A percentile compares a stretch with the other conserved stretches of the same genome.
Evolutionary conservation across 257 asterid species (phyloP).

Genomic region (Apocynum venetum): DNA sequence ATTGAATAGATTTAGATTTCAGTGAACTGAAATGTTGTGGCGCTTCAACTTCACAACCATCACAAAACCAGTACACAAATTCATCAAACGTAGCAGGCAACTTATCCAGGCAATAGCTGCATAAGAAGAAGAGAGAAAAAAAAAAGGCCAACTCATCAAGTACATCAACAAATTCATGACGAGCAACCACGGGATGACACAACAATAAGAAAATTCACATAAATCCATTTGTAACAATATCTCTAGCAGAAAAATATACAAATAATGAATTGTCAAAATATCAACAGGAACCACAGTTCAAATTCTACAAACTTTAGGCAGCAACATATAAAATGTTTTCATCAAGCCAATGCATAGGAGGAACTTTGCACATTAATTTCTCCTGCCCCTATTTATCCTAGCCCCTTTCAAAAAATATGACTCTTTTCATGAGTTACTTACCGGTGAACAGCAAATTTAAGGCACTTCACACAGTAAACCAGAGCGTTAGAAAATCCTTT

Average conservation of each 20-base stretch:
- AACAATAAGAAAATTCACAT: not conserved
- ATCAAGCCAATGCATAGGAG: not conserved
- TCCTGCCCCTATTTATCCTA: not conserved
- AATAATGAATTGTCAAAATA: not conserved
- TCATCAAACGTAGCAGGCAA: slow-evolving; percentile 51
- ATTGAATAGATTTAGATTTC: slow-evolving; percentile 9
- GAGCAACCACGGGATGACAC: not conserved
- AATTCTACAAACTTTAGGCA: not conserved
- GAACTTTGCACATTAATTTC: not conserved
- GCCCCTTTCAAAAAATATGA: not conserved
- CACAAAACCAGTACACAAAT: slow-evolving; percentile 65
- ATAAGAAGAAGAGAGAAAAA: slow-evolving; percentile 8
- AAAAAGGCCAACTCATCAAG: not conserved
- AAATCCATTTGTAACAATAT: not conserved
- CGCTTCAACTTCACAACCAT: slow-evolving; percentile 35
- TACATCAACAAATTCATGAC: not conserved
- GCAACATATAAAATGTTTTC: not conserved
- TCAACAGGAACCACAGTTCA: not conserved
- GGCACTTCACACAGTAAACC: slow-evolving; percentile 57
- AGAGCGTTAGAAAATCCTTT: slow-evolving; percentile 48
- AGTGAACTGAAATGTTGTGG: not conserved
- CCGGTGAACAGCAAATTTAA: slow-evolving; percentile 59
- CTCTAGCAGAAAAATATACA: not conserved
- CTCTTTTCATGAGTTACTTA: slow-evolving; percentile 18
- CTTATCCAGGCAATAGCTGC: slow-evolving; percentile 63